Base-by-base conservation (phyloP, 2,329 filamentous ascomycete genomes). In the Ilyonectria destructans region DNA sequence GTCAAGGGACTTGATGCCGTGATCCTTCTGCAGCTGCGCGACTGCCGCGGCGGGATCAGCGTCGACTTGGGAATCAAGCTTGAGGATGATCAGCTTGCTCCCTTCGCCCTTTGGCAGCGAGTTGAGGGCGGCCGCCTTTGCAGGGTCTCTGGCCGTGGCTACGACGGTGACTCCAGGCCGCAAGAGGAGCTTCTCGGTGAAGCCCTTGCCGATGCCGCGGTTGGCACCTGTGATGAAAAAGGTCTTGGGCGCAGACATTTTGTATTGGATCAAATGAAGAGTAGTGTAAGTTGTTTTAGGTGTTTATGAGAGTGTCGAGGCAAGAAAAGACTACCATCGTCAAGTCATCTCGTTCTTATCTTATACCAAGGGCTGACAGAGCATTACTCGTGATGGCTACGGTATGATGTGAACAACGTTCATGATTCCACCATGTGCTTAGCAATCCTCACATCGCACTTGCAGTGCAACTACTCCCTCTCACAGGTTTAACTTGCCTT, bases 81-180 rank as follows among this genome's bases (percentile, higher is more conserved):
- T 26, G 15, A 58, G 29, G 21, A 21, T 58, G 17, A 58, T 58
- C 7, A 58, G 56, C 56, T 33, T 46, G 17, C 40, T 46, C 12
- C 56, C 26, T n/a, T 58, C 56, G 26, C 23, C 56, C 26, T 46
- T 58, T 9, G 56, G 56, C 9, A 58, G 23, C n/a, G 29, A 21
- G 19, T 37, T 33, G 35, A 45, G 54, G 4, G n/a, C 6, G 15
- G 54, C 23, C 10, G 54, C 33, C 23, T 57, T 40, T 23, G 21
- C 33, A 19, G 35, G 19, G 21, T 57, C 35, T 17, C 54, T 21
- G 7, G 40, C 35, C 5, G 54, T 40, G 19, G n/a, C 35, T 12
- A 57, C 33, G 21, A 57, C 35, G 2, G 54, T 45, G 13, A 40
- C 40, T 71, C 88, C 88, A 72, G 87, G 83, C 21, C 88, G 86